phyloP scores from a whole-genome alignment of 768 basidiomycete species.

The Rhodotorula sphaerocarpa region DNA sequence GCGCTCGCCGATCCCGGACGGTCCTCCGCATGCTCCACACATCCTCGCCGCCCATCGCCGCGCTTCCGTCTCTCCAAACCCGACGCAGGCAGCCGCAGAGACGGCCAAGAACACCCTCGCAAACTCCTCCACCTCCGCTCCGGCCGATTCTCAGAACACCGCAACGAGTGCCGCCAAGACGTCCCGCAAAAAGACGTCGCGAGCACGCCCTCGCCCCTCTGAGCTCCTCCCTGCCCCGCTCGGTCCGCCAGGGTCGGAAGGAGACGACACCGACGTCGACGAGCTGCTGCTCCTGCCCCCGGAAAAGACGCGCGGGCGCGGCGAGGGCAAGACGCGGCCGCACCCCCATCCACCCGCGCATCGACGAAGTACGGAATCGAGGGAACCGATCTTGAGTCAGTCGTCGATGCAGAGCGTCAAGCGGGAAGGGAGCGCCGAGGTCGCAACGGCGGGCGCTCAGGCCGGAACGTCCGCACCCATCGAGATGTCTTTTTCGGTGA shows the following conservation, averaged over 20 bases:
- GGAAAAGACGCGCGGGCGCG: constrained; percentile 4
- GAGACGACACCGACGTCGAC: neutral
- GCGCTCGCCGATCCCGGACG: neutral
- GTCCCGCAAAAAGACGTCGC: neutral
- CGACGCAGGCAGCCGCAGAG: too few relatives aligned
- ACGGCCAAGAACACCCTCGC: too few relatives aligned
- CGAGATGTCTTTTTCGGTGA: neutral
- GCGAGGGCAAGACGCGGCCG: constrained; percentile 3
- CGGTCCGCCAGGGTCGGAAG: neutral
- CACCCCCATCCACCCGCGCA: neutral
- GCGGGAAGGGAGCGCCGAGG: neutral
- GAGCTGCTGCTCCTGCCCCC: constrained; percentile 7
- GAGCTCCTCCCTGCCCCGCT: constrained; percentile 1
- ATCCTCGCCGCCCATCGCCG: constrained; percentile 4
- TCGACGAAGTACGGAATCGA: too few relatives aligned
- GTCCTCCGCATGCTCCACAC: constrained; percentile 8
- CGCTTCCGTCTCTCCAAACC: constrained; percentile 3
- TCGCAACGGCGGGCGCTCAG: neutral
- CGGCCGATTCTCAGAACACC: too few relatives aligned
- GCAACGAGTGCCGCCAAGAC: too few relatives aligned
- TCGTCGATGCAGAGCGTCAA: neutral
- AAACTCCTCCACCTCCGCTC: neutral
- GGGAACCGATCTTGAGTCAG: neutral
- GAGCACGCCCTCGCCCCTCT: constrained; percentile 4
- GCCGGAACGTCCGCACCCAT: too few relatives aligned